Conservation (phyloP, 2,329 filamentous ascomycete genomes). For the Trichoderma semiorbis region DNA sequence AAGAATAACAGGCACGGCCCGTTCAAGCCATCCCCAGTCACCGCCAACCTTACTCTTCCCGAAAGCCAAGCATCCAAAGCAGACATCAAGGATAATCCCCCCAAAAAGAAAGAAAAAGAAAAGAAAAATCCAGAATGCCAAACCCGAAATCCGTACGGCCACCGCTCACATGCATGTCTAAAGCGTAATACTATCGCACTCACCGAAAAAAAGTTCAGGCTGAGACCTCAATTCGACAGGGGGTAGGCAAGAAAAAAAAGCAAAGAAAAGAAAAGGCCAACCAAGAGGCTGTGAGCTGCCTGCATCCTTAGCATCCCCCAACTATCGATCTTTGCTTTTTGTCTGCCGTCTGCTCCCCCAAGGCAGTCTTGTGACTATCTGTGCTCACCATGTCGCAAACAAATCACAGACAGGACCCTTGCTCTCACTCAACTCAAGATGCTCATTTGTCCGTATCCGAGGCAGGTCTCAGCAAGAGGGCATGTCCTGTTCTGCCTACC, state of each 20-base stretch:
- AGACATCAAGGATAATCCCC: neutral
- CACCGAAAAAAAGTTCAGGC: neutral
- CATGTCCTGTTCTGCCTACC: neutral
- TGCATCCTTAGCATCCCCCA: neutral
- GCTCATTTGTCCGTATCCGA: neutral
- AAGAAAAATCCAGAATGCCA: neutral
- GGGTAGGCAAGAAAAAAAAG: neutral
- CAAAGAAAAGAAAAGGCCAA: neutral
- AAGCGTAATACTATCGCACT: neutral
- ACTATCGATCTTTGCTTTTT: neutral
- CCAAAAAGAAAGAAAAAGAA: neutral
- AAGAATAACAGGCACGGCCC: neutral
- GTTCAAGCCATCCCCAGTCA: too few species aligned
- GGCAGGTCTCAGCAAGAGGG: neutral
- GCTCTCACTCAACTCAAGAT: neutral
- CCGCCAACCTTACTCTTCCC: neutral
- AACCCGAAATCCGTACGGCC: neutral
- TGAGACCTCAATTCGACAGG: neutral
- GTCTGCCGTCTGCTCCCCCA: neutral
- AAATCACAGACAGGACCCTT: neutral
- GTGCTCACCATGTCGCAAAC: neutral
- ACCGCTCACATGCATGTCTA: neutral
- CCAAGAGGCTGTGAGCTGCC: neutral
- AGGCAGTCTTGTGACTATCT: neutral
- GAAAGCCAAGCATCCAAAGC: neutral